Evolutionary conservation across 2,329 filamentous ascomycete genomes (phyloP), one percentile per base, ranked within the genome.

Genomic region (Trichoderma breve): DNA sequence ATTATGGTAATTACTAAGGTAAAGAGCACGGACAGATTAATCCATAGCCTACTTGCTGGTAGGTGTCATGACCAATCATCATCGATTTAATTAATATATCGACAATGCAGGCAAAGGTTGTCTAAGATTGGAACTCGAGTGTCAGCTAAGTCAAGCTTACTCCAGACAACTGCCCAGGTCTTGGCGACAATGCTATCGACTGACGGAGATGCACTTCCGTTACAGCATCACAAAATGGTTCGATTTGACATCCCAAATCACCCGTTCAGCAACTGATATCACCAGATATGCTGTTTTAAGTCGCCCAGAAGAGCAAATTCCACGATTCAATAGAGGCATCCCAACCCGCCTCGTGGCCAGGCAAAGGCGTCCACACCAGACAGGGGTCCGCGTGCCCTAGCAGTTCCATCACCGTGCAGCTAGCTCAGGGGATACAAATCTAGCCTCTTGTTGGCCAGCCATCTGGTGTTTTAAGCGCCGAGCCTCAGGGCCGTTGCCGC

Each of bases 381-480:
- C 55, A 36, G 63, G 63, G 63, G 43, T 51, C 9, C 62, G 24
- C 6, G 39, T 21, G 63, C 63, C 53, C 57, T 28, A 32, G 58
- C 70, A 67, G 55, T 32, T 57, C 70, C 70, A 68, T 72, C 63
- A 72, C 63, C 70, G 30, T 36, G 65, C 65, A 70, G 62, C 65
- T 68, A 61, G 34, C 34, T 58, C 68, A 73, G 68, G 71, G 67
- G 71, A 71, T 28, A 34, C 68, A 57, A 66, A 26, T 62, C 68
- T 32, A 30, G 21, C 32, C 39, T 71, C 68, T 71, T 58, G 71
- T 73, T 73, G 71, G 71, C 39, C 73, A 58, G 66, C 64, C 28
- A 18, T 58, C 55, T 67, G 2, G 43, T 58, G 53, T 73, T 65
- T 74, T 77, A 77, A 77, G 76, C 76, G 76, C 76, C 76, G 74